Conservation (phyloP, 1,139 yeast genomes). For the Zygoascus sp. region DNA sequence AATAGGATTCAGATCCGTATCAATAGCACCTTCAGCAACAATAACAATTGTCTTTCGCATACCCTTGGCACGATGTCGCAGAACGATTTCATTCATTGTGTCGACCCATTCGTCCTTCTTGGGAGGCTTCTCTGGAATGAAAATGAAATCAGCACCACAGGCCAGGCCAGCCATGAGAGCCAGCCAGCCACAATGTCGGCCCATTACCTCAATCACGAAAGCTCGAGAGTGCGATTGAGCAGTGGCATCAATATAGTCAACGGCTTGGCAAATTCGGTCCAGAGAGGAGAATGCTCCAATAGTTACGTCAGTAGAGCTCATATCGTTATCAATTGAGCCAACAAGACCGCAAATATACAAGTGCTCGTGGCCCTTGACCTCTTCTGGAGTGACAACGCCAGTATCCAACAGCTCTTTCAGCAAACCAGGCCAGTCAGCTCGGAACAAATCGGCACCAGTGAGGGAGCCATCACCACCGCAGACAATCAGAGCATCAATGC, state of each 20-base stretch:
- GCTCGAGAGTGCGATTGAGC: constrained; percentile 97
- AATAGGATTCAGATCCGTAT: constrained; percentile 74
- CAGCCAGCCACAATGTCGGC: constrained; percentile 98
- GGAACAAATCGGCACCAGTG: constrained; percentile 93
- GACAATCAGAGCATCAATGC: constrained; percentile 93
- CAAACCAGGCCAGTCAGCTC: constrained; percentile 90
- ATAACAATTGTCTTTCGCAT: constrained; percentile 92
- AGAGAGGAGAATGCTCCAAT: constrained; percentile 94
- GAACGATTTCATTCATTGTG: constrained; percentile 55
- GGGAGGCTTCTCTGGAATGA: constrained; percentile 89
- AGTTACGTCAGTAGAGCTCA: constrained; percentile 94
- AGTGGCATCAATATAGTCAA: constrained; percentile 94
- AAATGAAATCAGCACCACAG: constrained; percentile 89
- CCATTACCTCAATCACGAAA: constrained; percentile 97
- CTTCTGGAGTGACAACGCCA: constrained; percentile 51
- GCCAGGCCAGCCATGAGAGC: constrained; percentile 95
- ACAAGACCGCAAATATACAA: constrained; percentile 92
- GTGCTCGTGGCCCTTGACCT: constrained; percentile 57
- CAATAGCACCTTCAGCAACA: constrained; percentile 97
- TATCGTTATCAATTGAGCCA: constrained; percentile 95
- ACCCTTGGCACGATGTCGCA: constrained; percentile 79
- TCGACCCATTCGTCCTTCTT: constrained; percentile 63
- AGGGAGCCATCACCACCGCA: constrained; percentile 99
- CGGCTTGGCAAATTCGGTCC: constrained; percentile 88
- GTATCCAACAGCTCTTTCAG: constrained; percentile 60